Conservation (phyloP, 495 filamentous ascomycete species). For the Aspergillus baeticus region DNA sequence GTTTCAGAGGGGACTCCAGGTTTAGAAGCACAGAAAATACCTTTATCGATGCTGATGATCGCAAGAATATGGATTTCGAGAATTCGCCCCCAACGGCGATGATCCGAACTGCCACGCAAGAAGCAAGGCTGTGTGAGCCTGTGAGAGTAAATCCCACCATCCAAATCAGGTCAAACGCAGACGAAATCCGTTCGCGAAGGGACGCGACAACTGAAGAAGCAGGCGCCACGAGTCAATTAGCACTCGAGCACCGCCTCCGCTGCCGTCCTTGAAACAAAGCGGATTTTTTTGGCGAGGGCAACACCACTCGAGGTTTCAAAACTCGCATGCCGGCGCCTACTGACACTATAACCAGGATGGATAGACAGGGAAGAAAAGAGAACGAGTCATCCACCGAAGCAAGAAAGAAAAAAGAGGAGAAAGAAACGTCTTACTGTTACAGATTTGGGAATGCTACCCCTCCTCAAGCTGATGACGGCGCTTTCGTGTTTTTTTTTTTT, state of each 20-base stretch:
- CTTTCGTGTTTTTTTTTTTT: neutral
- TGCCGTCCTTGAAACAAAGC: conserved; percentile 10
- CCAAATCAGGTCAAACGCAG: neutral
- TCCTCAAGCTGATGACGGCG: neutral
- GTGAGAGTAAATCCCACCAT: neutral
- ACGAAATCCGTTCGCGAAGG: neutral
- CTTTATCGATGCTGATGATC: neutral
- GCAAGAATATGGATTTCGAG: neutral
- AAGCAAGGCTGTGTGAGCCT: conserved; percentile 9
- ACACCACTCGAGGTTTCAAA: conserved; percentile 7
- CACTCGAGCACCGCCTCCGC: neutral
- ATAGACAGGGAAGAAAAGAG: neutral
- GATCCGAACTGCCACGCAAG: conserved; percentile 7
- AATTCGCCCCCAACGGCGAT: conserved; percentile 6
- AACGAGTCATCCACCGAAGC: neutral
- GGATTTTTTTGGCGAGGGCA: neutral
- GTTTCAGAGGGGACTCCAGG: no score
- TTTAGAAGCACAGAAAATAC: neutral
- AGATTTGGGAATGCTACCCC: neutral
- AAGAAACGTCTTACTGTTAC: conserved; percentile 4
- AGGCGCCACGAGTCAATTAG: neutral
- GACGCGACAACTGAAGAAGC: neutral
- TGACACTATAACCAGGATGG: neutral
- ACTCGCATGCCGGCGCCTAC: conserved; percentile 3
- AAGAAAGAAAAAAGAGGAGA: neutral